These are phyloP conservation scores for Eucalyptus melliodora DNA, from an alignment of 345 rosid genomes.

Conservation along the genomic window DNA sequence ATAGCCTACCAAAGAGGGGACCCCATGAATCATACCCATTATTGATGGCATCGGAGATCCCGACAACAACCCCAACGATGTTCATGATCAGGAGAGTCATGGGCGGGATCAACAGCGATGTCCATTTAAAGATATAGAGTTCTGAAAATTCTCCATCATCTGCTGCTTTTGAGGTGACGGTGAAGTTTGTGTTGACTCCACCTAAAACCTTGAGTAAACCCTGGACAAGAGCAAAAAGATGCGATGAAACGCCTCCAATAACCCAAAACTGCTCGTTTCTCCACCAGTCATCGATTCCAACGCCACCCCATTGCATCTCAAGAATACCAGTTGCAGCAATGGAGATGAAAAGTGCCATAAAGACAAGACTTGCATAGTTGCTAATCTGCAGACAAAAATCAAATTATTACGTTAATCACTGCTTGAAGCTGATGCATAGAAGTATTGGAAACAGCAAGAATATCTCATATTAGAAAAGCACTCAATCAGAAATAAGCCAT, in stretches of 20 bases:
- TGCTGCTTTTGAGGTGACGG: conserved; percentile 90
- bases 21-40: conserved; percentile 99
- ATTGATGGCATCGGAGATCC: conserved; percentile 94
- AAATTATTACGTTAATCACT: neutral
- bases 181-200: conserved; percentile 88
- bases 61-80: conserved; percentile 76
- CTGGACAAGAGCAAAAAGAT: conserved; percentile 89
- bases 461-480: neutral
- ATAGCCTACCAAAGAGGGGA: conserved; percentile 86
- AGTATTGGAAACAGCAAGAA: neutral
- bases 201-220: conserved; percentile 95
- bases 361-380: conserved; percentile 81
- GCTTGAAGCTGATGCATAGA: neutral
- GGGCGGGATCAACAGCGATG: conserved; percentile 81
- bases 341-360: conserved; percentile 83
- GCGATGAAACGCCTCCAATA: conserved; percentile 91
- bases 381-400: conserved; percentile 55
- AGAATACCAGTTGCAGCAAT: conserved; percentile 92
- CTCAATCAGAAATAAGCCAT: neutral
- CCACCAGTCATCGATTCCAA: conserved; percentile 96
- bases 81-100: conserved; percentile 80
- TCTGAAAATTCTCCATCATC: conserved; percentile 94
- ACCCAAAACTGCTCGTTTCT: conserved; percentile 99
- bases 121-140: conserved; percentile 97
- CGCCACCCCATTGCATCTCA: conserved; percentile 99